Conservation (phyloP, 371 early-diverging fungal species). For the Blyttiomyces sp. region DNA sequence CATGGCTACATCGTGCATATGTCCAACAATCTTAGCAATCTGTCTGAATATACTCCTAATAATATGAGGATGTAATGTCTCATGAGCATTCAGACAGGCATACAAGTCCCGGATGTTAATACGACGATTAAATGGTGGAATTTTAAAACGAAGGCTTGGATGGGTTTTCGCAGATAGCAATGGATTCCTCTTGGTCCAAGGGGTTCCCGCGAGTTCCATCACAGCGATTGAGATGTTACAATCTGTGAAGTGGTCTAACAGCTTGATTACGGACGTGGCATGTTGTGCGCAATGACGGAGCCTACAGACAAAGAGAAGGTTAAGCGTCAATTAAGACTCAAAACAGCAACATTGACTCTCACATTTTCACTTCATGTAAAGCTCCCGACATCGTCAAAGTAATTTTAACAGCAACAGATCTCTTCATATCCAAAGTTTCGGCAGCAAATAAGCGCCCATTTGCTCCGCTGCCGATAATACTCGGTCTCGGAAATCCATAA, state of each 20-base stretch:
- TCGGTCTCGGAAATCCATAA: neutral
- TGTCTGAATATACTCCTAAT: neutral
- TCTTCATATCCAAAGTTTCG: neutral
- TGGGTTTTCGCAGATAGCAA: neutral
- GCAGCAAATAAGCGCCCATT: conserved; percentile 1
- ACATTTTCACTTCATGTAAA: neutral
- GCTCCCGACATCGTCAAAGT: conserved; percentile 1
- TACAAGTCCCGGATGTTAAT: conserved; percentile 2
- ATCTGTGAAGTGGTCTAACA: conserved; percentile 1
- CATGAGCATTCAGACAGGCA: neutral
- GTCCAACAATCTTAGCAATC: neutral
- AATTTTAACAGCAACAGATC: neutral
- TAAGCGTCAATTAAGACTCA: no score
- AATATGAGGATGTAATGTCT: neutral
- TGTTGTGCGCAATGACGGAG: no score
- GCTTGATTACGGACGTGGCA: neutral
- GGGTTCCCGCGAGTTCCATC: neutral
- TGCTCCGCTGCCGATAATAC: neutral
- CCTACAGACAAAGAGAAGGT: no score
- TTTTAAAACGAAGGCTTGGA: neutral
- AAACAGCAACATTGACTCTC: neutral
- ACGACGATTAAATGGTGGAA: neutral
- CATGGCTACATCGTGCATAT: neutral
- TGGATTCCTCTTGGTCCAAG: neutral
- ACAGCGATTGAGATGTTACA: neutral